A percentile compares a stretch with the other conserved stretches of the same genome.
phyloP scores from a whole-genome alignment of 2,329 filamentous ascomycete genomes.

The Talaromyces sp. region DNA sequence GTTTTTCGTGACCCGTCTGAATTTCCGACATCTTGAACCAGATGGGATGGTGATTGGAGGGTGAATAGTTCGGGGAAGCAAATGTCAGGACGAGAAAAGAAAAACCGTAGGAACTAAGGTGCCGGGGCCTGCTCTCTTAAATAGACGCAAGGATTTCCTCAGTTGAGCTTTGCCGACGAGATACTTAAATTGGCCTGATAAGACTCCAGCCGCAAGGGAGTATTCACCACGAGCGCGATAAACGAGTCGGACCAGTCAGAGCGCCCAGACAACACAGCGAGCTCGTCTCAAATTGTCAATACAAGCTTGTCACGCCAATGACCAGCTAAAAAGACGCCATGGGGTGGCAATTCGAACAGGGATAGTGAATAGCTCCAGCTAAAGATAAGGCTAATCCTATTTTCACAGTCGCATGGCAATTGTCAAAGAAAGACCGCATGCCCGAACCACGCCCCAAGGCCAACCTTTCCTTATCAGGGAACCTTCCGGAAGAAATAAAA shows the following conservation, averaged over 20 bases:
- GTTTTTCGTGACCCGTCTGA: slow-evolving; percentile 1
- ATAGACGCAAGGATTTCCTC: background rate
- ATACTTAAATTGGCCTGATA: background rate
- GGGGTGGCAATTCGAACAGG: background rate
- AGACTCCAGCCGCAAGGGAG: slow-evolving; percentile 9
- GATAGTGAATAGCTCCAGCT: background rate
- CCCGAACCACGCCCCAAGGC: background rate
- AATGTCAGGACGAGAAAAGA: background rate
- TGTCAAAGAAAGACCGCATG: background rate
- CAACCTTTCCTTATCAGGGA: slow-evolving; percentile 1
- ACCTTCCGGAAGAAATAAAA: background rate
- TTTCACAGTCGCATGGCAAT: background rate
- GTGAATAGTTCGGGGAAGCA: background rate
- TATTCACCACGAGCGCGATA: background rate
- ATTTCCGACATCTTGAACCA: slow-evolving; percentile 11
- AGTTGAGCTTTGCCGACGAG: background rate
- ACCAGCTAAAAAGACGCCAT: background rate
- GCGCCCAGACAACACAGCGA: background rate
- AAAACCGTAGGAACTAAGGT: background rate
- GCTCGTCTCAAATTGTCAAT: background rate
- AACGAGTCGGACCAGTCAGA: background rate
- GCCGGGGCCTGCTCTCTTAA: slow-evolving; percentile 1
- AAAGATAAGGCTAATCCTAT: slow-evolving; percentile 10
- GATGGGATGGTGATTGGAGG: background rate
- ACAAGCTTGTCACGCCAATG: background rate